phyloP scores from a whole-genome alignment of 805 yeast genomes.

The Metahyphopichia silvanorum region DNA sequence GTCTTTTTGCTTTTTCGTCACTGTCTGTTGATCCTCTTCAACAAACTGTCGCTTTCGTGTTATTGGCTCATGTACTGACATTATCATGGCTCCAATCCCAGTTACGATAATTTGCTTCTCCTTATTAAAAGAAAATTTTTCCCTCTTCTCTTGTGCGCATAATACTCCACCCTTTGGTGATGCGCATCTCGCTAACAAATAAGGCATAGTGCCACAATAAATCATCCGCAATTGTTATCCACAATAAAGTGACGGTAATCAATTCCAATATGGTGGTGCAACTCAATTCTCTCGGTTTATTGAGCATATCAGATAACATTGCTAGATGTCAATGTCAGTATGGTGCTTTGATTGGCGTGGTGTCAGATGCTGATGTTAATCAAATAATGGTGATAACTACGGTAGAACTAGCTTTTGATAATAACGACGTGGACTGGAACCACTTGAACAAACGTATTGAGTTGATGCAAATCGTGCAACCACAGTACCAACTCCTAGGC shows the following conservation, averaged over 20 bases:
- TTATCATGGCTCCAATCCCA: slow-evolving; percentile 21
- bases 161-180: too few relatives aligned
- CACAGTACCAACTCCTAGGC: slow-evolving; percentile 26
- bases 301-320: slow-evolving; percentile 31
- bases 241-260: not conserved
- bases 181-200: too few relatives aligned
- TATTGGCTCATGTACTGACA: slow-evolving; percentile 37
- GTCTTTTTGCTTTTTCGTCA: slow-evolving; percentile 4
- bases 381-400: slow-evolving; percentile 12
- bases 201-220: too few relatives aligned
- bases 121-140: too few relatives aligned
- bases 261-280: slow-evolving; percentile 2
- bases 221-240: slow-evolving; percentile 1
- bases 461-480: slow-evolving; percentile 26
- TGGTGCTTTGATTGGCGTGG: slow-evolving; percentile 29
- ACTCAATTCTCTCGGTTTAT: slow-evolving; percentile 24
- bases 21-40: slow-evolving; percentile 8
- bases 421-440: slow-evolving; percentile 16
- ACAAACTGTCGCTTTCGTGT: slow-evolving; percentile 26
- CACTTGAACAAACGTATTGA: slow-evolving; percentile 21
- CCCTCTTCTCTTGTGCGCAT: too few relatives aligned
- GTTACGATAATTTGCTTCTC: not conserved
- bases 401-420: slow-evolving; percentile 23
- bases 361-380: slow-evolving; percentile 20
- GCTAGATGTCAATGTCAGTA: too few relatives aligned